A percentile compares a stretch with the other conserved stretches of the same genome.
phyloP scores from a whole-genome alignment of 495 filamentous ascomycete species.

The Penicillium goetzii region DNA sequence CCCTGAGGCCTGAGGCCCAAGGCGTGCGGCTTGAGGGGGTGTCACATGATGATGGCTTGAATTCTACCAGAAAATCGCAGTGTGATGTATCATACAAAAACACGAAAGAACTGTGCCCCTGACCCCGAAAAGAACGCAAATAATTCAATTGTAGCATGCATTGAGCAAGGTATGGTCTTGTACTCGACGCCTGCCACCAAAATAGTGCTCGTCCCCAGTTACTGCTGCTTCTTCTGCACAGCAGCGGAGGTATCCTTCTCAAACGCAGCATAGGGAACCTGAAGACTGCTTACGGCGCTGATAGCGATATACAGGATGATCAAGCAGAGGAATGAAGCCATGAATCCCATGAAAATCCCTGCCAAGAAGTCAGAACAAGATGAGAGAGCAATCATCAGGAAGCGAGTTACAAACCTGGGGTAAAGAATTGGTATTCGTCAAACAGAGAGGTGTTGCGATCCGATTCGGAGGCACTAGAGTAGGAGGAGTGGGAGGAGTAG shows the following conservation, averaged over 20 bases:
- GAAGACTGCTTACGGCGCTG: conserved; percentile 71
- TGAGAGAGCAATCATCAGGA: not conserved
- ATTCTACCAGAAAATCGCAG: conserved; percentile 31
- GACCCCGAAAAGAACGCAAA: conserved; percentile 17
- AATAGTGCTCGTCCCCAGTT: conserved; percentile 19
- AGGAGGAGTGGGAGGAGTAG: conserved; percentile 35
- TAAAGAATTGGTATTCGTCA: conserved; percentile 89
- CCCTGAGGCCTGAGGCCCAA: conserved; percentile 14
- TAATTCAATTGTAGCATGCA: conserved; percentile 24
- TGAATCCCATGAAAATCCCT: conserved; percentile 84
- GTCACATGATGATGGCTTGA: conserved; percentile 35
- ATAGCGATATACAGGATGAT: conserved; percentile 78
- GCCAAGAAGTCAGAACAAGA: conserved; percentile 18
- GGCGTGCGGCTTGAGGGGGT: conserved; percentile 4
- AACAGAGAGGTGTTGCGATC: conserved; percentile 65
- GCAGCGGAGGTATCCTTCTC: conserved; percentile 91
- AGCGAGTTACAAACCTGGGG: conserved; percentile 56
- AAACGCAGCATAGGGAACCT: conserved; percentile 92
- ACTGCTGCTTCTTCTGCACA: conserved; percentile 83
- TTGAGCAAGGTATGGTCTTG: conserved; percentile 17
- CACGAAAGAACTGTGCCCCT: conserved; percentile 18
- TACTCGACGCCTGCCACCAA: conserved; percentile 3
- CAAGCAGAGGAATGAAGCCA: conserved; percentile 69
- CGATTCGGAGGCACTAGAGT: conserved; percentile 17
- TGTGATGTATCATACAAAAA: conserved; percentile 36